phyloP scores from a whole-genome alignment of 495 filamentous ascomycete genomes.

The Parachaetomium inaequale region DNA sequence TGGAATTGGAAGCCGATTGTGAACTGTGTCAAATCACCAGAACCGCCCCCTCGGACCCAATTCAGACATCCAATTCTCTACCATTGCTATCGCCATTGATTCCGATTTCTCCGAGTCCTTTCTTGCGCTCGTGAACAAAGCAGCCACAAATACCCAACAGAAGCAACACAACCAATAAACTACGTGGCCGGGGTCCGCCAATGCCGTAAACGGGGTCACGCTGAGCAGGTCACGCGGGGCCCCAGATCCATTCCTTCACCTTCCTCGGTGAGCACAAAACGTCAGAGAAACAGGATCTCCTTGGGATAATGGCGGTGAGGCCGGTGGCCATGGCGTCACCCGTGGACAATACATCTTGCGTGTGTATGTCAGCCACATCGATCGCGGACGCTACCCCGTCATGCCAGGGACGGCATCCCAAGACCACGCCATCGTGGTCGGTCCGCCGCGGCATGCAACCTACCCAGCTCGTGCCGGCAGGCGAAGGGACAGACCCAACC shows the following conservation, averaged over 20 bases:
- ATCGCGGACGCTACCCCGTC: background rate
- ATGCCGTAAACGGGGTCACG: slow-evolving; percentile 7
- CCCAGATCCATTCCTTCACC: background rate
- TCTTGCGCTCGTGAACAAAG: background rate
- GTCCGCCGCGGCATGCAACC: background rate
- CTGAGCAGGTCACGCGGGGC: slow-evolving; percentile 12
- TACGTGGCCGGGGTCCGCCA: background rate
- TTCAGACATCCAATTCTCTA: background rate
- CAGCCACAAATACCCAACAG: background rate
- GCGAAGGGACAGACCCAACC: background rate
- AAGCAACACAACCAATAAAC: background rate
- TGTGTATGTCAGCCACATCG: background rate
- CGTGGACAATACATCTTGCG: background rate
- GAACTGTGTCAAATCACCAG: background rate
- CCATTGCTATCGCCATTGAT: background rate
- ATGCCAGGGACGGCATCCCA: background rate
- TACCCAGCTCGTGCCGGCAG: background rate
- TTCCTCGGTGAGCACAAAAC: slow-evolving; percentile 5
- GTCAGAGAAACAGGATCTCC: background rate
- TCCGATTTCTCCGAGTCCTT: background rate
- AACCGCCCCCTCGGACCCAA: background rate
- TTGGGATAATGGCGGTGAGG: background rate
- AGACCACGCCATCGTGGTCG: background rate
- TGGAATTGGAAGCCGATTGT: background rate
- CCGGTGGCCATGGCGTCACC: background rate